These are phyloP conservation scores for Didymella keratinophila DNA, from an alignment of 2,329 filamentous ascomycete species.

Conservation along the genomic window DNA sequence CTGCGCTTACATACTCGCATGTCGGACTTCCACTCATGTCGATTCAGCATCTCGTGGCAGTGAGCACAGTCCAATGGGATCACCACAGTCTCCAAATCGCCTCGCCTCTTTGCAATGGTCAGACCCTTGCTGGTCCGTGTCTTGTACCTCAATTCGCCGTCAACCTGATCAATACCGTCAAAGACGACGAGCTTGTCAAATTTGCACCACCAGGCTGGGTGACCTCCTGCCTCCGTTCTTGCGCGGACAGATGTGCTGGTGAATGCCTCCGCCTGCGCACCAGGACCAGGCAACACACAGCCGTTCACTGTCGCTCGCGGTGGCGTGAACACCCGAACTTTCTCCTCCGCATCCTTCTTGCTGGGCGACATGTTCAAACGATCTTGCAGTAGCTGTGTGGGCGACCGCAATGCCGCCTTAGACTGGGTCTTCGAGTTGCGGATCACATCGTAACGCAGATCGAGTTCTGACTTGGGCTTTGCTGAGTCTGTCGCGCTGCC, in stretches of 20 bases:
- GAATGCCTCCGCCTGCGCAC: conserved; percentile 31
- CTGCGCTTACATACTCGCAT: conserved; percentile 43
- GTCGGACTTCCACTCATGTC: conserved; percentile 48
- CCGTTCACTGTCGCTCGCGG: conserved; percentile 37
- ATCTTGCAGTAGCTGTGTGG: conserved; percentile 43
- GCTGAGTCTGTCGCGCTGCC: conserved; percentile 11
- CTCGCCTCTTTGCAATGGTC: conserved; percentile 38
- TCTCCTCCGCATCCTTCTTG: conserved; percentile 28
- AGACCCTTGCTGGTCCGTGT: conserved; percentile 44
- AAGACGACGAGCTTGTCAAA: conserved; percentile 46
- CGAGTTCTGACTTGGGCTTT: conserved; percentile 44
- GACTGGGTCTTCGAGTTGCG: conserved; percentile 43
- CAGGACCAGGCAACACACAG: conserved; percentile 42
- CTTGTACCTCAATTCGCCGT: conserved; percentile 25
- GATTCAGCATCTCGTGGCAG: conserved; percentile 46
- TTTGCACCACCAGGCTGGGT: conserved; percentile 49
- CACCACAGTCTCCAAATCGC: conserved; percentile 41
- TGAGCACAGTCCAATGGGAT: conserved; percentile 44
- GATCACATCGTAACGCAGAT: conserved; percentile 41
- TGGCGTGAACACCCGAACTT: conserved; percentile 36
- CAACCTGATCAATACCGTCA: conserved; percentile 34
- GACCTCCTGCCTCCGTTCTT: conserved; percentile 29
- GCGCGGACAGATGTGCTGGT: conserved; percentile 40
- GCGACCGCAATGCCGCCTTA: conserved; percentile 42
- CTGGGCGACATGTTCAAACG: conserved; percentile 38